Base-by-base conservation (phyloP, 176 grass and related monocot species). In the Dactylis glomerata region DNA sequence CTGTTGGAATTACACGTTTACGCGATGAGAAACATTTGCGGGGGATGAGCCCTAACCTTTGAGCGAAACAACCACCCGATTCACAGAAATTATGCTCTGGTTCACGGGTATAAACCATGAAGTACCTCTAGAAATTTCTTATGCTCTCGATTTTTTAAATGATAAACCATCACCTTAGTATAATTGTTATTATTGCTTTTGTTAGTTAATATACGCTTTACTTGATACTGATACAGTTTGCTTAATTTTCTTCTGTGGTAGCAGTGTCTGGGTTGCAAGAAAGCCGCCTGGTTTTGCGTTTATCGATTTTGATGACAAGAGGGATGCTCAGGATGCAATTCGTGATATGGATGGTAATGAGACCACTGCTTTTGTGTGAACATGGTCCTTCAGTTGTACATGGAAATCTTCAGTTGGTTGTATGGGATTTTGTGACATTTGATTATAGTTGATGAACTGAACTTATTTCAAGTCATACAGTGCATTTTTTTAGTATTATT, bases 201-300 rank as follows among this genome's bases (percentile, higher is more conserved):
- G 33, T 59, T 17, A 5, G 4, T 23, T 22, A 33, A 24, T 51
- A 10, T 52, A 77, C 30, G 37, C 46, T 19, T 7, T n/a, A 3
- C 3, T 80, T 74, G 56, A 74, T 66, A 16, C 80, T 42, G 20
- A 72, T 44, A 9, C 8, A n/a, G 0, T 76, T 80, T 40, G 68
- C 37, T 47, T 58, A 41, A 40, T 40, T 71, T 72, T 59, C 7
- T 80, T 66, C 80, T 70, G 46, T 72, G 78, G 10, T 70, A 81
- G 12, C 92, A 97, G 95, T 87, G 95, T 97, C 11, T 97, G 95
- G 95, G 95, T 97, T 77, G 95, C 95, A 68, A 81, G 92, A 47
- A 97, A 94, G 45, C 95, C 95, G 62, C 95, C 95, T 46, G 95
- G 95, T 76, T 97, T 94, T 89, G 95, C 95, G 45, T 97, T 97